Evolutionary conservation across 192 early-diverging fungal species (phyloP).

Genomic region (Paraglomus occultum): DNA sequence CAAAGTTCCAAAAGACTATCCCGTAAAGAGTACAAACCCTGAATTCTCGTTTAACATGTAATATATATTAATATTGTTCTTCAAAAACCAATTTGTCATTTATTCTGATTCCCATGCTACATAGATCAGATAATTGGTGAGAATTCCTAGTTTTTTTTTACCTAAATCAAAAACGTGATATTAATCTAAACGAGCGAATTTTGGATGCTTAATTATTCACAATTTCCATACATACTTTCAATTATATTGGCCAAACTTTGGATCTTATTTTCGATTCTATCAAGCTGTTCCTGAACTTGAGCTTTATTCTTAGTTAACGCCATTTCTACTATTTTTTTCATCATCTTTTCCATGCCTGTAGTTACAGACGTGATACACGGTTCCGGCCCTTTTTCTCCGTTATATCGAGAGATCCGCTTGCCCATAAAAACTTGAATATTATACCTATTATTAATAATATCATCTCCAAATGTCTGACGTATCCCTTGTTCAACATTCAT

Average conservation of each 20-base stretch:
- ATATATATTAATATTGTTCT: too few relatives aligned
- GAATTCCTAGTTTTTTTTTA: too few relatives aligned
- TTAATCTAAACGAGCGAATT: slow-evolving; percentile 9
- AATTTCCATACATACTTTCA: slow-evolving; percentile 10
- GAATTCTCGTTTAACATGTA: too few relatives aligned
- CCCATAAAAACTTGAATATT: slow-evolving; percentile 8
- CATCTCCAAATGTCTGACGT: neutral
- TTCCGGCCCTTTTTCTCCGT: neutral
- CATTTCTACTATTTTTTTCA: too few relatives aligned
- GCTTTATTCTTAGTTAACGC: neutral
- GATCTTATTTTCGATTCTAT: slow-evolving; percentile 3
- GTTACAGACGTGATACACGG: neutral
- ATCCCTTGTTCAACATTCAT: neutral
- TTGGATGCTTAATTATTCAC: neutral
- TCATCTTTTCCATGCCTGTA: too few relatives aligned
- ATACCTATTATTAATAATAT: too few relatives aligned
- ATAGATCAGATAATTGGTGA: too few relatives aligned
- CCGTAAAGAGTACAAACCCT: too few relatives aligned
- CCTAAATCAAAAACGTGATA: neutral
- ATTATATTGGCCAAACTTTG: slow-evolving; percentile 11
- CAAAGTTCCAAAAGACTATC: too few relatives aligned
- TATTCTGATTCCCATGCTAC: too few relatives aligned
- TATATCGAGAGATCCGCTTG: neutral
- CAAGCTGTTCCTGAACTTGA: neutral
- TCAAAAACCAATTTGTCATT: too few relatives aligned